Evolutionary conservation across 2,329 filamentous ascomycete genomes (phyloP), one percentile per base, ranked within the genome.

Genomic region (Calcarisporium arbuscula): DNA sequence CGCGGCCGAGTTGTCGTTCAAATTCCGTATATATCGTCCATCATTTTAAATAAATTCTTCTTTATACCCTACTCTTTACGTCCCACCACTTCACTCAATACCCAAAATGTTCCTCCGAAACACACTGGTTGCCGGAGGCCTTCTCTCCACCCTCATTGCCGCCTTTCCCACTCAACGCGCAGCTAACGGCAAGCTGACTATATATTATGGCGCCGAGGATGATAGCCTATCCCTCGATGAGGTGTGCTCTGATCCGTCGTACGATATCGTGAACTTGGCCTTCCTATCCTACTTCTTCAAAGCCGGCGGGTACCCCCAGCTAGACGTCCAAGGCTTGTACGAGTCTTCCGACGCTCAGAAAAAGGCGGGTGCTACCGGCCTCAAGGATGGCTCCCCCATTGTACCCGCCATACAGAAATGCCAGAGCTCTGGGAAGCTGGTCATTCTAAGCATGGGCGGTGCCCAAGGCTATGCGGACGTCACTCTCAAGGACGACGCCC

Each of bases 401-500:
- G 38, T 40, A 12, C 29, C 35, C 6, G 38, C 38, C 39, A 72
- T 73, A 43, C 52, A 60, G 36, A 50, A 65, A 11, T 87, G 82
- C 56, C 81, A 85, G 52, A 45, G 56, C 8, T 62, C 74, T 42
- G 70, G 71, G 42, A 86, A 85, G 57, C 82, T 78, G 2, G 78
- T 86, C 44, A 56, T 85, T 22, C 65, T 85, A 8, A 84, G 80
- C 5, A 65, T 86, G 32, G 82, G 81, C 18, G 81, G 82, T 22
- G 74, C 74, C 3, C 77, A 75, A 2, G 81, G 82, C 53, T 76
- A 65, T 19, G 77, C 83, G 52, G 77, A 74, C 27, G 78, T 78
- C 17, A 82, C 82, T 56, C 51, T 57, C 19, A 68, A 64, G 12
- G 46, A 62, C 32, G 36, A 42, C 4, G 44, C 57, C 1, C 67